Conservation (phyloP, 768 basidiomycete genomes). For the Podaxis sp. region DNA sequence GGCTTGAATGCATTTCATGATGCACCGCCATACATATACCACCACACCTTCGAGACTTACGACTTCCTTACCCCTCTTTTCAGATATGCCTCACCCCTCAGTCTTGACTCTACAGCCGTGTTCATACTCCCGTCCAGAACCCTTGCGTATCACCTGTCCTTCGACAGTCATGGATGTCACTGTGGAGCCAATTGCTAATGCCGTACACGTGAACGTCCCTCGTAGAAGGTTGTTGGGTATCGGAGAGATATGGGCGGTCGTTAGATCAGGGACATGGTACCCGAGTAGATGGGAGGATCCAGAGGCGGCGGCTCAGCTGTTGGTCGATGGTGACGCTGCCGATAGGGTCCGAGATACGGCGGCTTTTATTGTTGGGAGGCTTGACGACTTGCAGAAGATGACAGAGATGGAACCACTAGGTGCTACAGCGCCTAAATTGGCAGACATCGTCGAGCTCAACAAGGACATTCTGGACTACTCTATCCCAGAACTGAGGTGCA, state of each 20-base stretch:
- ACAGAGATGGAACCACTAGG: neutral
- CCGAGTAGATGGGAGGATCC: neutral
- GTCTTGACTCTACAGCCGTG: neutral
- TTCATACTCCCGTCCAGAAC: neutral
- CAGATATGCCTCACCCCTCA: neutral
- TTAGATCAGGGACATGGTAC: slow-evolving; percentile 14
- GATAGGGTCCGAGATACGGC: neutral
- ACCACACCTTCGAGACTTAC: neutral
- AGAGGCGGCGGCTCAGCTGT: neutral
- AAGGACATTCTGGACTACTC: neutral
- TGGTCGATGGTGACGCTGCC: neutral
- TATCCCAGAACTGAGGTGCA: neutral
- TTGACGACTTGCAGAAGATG: neutral
- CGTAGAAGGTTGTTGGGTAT: neutral
- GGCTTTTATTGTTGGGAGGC: neutral
- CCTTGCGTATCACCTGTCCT: neutral
- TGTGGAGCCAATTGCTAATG: neutral
- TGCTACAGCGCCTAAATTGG: neutral
- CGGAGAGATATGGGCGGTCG: slow-evolving; percentile 4
- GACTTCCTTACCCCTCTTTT: neutral
- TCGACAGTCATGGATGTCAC: neutral
- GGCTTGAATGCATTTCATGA: neutral
- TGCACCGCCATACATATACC: neutral
- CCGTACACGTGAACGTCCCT: too few species aligned
- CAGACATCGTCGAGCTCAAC: neutral